Evolutionary conservation across 306 rosid species (phyloP), one percentile per base, ranked within the genome.

Genomic region (Oxytropis ochrocephala): DNA sequence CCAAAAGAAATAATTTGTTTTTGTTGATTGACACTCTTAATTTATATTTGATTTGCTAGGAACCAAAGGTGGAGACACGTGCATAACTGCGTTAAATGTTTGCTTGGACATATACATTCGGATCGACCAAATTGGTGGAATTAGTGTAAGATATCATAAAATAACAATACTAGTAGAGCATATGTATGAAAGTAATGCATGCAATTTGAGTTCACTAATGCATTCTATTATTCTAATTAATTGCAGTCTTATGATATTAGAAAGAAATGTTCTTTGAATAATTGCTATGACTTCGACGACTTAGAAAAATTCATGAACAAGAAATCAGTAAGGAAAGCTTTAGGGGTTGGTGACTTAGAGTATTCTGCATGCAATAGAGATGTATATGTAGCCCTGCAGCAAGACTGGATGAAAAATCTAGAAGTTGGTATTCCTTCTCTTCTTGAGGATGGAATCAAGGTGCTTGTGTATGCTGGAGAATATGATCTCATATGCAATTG

Each of bases 371-470:
- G 98, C 87, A 90, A 94, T 67, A 32, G 67, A 48, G 14, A n/a
- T 8, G 97, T 91, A 35, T 84, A 87, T 41, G 60, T 55, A 12
- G 96, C 87, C 33, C 78, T 94, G 96, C 9, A 69, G 67, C 54
- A 52, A 54, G 99, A 94, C 54, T 91, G 97, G 99, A 94, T 94
- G 99, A 91, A 77, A 85, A 91, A 94, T 85, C 89, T 94, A 3
- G 99, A 94, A 86, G 86, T 81, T n/a, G 91, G 84, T 17, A 94
- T 94, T 75, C 99, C 99, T 27, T 29, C 87, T 48, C 95, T 94
- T 52, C 87, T 94, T 35, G 95, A 94, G 65, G 96, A 94, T 56
- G 97, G 96, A 60, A 91, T 94, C 46, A 82, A 78, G 81, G 80
- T 94, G 80, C 91, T 94, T 52, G 81, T 90, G 14, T 94, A 94